phyloP scores from a whole-genome alignment of 139 green algal species.

The Asterochloris sp. region DNA sequence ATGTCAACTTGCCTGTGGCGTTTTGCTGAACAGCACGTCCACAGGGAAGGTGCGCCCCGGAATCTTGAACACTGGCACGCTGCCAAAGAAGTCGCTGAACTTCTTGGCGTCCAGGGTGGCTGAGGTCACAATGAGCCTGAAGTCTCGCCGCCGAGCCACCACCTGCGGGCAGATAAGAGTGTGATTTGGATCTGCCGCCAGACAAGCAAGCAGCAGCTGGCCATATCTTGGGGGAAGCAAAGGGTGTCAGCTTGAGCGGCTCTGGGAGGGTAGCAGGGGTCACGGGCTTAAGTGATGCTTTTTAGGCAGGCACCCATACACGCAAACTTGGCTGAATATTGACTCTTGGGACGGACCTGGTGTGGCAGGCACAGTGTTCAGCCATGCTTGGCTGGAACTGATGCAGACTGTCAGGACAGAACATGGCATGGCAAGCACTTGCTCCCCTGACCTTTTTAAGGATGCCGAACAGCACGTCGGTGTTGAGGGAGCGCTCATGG shows the following conservation, averaged over 20 bases:
- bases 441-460: conserved; percentile 66
- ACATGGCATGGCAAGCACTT: not conserved
- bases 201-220: too few relatives aligned
- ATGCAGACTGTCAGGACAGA: not conserved
- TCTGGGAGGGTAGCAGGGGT: too few relatives aligned
- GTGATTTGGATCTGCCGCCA: too few relatives aligned
- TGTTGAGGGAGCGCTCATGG: conserved; percentile 92
- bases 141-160: conserved; percentile 80
- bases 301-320: too few relatives aligned
- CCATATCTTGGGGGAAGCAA: too few relatives aligned
- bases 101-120: conserved; percentile 90
- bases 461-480: conserved; percentile 97
- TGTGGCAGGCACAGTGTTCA: too few relatives aligned
- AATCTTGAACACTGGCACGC: conserved; percentile 90
- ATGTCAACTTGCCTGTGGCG: conserved; percentile 25
- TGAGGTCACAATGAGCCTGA: conserved; percentile 96
- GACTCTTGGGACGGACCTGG: too few relatives aligned
- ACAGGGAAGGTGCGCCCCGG: conserved; percentile 97
- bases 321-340: too few relatives aligned
- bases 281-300: too few relatives aligned
- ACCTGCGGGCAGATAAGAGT: conserved; percentile 33
- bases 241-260: too few relatives aligned
- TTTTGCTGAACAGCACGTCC: conserved; percentile 88
- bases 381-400: not conserved
- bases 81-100: conserved; percentile 88